phyloP scores from a whole-genome alignment of 1,284 basidiomycete genomes.

The Melanopsichium pennsylvanicum region DNA sequence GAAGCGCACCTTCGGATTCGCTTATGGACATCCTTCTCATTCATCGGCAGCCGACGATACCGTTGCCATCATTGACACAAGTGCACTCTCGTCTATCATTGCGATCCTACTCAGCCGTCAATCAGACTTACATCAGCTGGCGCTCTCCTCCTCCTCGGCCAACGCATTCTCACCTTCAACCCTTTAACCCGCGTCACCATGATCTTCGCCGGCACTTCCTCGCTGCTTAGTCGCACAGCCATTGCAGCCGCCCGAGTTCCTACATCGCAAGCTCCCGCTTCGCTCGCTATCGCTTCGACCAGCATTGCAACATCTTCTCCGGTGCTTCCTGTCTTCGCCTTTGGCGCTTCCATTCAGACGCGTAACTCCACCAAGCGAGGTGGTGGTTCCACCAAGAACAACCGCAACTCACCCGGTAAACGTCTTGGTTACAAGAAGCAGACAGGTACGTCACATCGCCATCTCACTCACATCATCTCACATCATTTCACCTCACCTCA shows the following conservation, averaged over 20 bases:
- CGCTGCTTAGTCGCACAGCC: slow-evolving; percentile 30
- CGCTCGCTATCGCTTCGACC: slow-evolving; percentile 49
- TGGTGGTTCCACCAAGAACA: slow-evolving; percentile 65
- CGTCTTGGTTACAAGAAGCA: slow-evolving; percentile 63
- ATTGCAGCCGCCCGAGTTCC: slow-evolving; percentile 18
- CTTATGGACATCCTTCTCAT: no score
- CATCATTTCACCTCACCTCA: neutral
- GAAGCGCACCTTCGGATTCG: no score
- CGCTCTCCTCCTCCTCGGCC: no score
- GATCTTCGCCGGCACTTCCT: slow-evolving; percentile 23
- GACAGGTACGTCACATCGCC: slow-evolving; percentile 30
- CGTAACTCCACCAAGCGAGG: slow-evolving; percentile 65
- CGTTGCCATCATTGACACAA: no score
- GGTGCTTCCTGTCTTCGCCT: slow-evolving; percentile 52
- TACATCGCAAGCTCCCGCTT: slow-evolving; percentile 31
- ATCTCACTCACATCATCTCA: neutral
- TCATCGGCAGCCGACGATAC: no score
- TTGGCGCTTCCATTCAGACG: slow-evolving; percentile 60
- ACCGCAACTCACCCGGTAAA: slow-evolving; percentile 63
- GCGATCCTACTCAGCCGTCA: no score
- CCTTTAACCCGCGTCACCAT: slow-evolving; percentile 1
- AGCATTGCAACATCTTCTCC: slow-evolving; percentile 12
- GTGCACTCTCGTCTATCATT: no score
- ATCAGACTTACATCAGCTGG: no score
- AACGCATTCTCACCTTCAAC: no score